Base-by-base conservation (phyloP, 352 stramenopile species). In the Pythium myriotylum region DNA sequence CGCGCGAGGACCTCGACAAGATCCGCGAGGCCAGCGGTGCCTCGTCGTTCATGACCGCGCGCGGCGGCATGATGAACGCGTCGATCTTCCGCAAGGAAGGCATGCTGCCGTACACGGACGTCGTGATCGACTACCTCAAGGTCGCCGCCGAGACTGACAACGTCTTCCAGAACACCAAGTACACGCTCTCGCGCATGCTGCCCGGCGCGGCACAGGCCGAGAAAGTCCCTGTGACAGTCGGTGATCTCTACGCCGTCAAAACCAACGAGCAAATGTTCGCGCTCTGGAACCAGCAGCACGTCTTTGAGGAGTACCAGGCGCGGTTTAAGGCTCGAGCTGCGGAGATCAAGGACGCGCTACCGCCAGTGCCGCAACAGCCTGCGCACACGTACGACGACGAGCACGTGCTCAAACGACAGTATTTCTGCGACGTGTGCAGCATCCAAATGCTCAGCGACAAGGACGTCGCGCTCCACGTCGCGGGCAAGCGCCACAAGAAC, bases 101-200 rank as follows among this genome's bases (percentile, higher is more conserved):
- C 24, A 80, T 84, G 55, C 71, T 95, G 43, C 70, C 77, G 19
- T 76, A 80, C 47, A 63, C 73, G 12, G 67, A 92, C 45, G 85
- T 91, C 52, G 79, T 90, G 17, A 52, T 74, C 1, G 79, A 86
- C 40, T 95, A 93, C 64, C 67, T 95, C n/a, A 76, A 81, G 48
- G 72, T 77, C 37, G 74, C 83, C 0, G 86, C 84, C 7, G 84
- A 94, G 73, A 86, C 74, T 3, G 88, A 96, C 75, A 95, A 95
- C 41, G 79, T 93, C 48, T 95, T 84, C 49, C 85, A 94, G 53
- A 97, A 96, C 73, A 91, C 86, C 60, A 97, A 97, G 79, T 97
- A 97, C 81, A 94, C 80, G 37, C 62, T 95, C 29, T 89, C 75
- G 57, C 80, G 86, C 24, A 95, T 95, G 86, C 66, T 95, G 20